Evolutionary conservation across 2,329 filamentous ascomycete genomes (phyloP), one percentile per base, ranked within the genome.

Genomic region (Macrophomina pseudophaseolina): DNA sequence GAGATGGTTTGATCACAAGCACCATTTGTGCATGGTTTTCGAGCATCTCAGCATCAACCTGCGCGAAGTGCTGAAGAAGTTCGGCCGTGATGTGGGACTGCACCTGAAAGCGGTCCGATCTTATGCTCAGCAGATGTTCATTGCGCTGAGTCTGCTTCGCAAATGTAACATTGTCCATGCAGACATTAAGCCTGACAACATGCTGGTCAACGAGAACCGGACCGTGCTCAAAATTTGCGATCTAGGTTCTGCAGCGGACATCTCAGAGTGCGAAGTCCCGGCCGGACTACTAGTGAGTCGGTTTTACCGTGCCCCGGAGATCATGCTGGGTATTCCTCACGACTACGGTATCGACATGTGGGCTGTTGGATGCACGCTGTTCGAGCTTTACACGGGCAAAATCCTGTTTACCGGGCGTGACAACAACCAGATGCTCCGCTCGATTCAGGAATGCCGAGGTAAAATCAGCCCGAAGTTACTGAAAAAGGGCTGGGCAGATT

Each of bases 361-460:
- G 95, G 96, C 94, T 7, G 93, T 98, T 71, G 96, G 95, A 44
- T 99, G 95, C 80, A 99, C 95, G 0, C 84, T 98, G 35, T 99
- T 97, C 78, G 95, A 99, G 80, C 84, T 99, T 48, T 98, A 97
- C 82, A 98, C 95, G 0, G 95, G 95, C 74, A 97, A 97, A 78
- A 98, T 99, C 67, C 84, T 99, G 38, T 99, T 99, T 78, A 93
- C 93, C 0, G 95, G 95, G 67, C 88, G 92, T 70, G 95, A 92
- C 81, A 99, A 99, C 83, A 99, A 99, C 76, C 93, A 97, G 81
- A 99, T 99, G 95, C 87, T 99, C 68, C 91, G 92, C 70, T 90
- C 91, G 23, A 97, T 99, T 72, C 97, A 97, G 89, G 94, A 99
- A 76, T 93, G 94, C 72, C 90, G 96, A 56, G 95, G 95, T 74